A percentile compares a stretch with the other conserved stretches of the same genome.
Conservation (phyloP, 106 monocot genomes). For the Gastrodia elata region DNA sequence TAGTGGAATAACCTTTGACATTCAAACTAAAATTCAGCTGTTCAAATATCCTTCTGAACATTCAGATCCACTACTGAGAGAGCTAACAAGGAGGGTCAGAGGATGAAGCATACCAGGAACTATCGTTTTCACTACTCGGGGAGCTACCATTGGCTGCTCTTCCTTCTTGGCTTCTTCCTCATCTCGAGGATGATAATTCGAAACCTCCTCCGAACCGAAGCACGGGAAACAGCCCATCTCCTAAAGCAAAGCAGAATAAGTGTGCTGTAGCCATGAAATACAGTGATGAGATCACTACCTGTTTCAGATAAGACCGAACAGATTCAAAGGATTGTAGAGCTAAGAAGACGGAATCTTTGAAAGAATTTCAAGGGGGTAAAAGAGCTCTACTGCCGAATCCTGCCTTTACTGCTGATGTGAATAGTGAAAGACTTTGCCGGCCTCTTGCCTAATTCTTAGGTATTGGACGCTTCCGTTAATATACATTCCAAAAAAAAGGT, state of each 20-base stretch:
- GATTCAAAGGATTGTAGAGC: background rate
- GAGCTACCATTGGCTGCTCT: slow-evolving; percentile 2
- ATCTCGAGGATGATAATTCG: background rate
- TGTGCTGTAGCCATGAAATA: background rate
- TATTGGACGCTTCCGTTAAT: background rate
- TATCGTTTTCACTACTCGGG: background rate
- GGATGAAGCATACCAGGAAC: slow-evolving; percentile 2
- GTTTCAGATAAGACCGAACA: background rate
- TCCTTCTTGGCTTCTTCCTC: slow-evolving; percentile 2
- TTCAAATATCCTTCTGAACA: background rate
- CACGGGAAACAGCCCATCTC: slow-evolving; percentile 10
- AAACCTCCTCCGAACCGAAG: slow-evolving; percentile 7
- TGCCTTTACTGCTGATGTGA: background rate
- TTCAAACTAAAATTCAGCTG: background rate
- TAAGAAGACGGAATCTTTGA: too few relatives aligned
- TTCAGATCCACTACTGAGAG: background rate
- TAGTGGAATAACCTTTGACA: background rate
- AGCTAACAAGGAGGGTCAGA: background rate
- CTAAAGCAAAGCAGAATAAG: background rate
- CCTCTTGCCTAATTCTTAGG: background rate
- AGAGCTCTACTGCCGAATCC: background rate
- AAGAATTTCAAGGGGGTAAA: background rate
- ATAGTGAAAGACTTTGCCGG: slow-evolving; percentile 1
- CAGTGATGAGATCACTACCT: background rate
- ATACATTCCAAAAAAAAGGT: background rate